Percentiles rank a stretch among this genome's conserved stretches.
Conservation (phyloP, 2,329 filamentous ascomycete genomes). For the Monosporascus sp. region DNA sequence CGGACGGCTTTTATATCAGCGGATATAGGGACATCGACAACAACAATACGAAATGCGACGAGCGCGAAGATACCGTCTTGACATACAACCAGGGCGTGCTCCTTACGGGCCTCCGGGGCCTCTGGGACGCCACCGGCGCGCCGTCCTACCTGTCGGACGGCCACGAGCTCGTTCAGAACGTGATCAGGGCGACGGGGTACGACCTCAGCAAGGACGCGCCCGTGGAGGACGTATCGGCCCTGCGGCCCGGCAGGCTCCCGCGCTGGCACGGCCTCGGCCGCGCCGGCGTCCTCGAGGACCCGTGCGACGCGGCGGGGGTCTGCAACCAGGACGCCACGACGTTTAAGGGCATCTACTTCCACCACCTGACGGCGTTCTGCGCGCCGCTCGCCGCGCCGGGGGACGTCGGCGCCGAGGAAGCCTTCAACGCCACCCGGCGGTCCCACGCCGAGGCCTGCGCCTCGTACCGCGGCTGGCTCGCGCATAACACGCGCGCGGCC, state of each 20-base stretch:
- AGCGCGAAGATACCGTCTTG: conserved; percentile 82
- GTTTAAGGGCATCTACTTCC: conserved; percentile 94
- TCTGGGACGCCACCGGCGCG: conserved; percentile 76
- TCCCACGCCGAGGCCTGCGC: conserved; percentile 58
- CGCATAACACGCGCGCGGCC: conserved; percentile 71
- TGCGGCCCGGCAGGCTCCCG: conserved; percentile 34
- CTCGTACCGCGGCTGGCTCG: conserved; percentile 69
- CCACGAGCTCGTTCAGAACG: conserved; percentile 67
- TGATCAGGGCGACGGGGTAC: conserved; percentile 78
- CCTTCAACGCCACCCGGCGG: conserved; percentile 22
- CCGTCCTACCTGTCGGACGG: conserved; percentile 69
- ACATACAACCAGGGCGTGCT: conserved; percentile 95
- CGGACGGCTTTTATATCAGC: conserved; percentile 83
- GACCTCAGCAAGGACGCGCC: conserved; percentile 38
- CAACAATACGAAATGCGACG: conserved; percentile 70
- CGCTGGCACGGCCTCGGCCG: conserved; percentile 73
- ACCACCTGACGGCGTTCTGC: conserved; percentile 79
- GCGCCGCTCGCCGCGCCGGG: conserved; percentile 47
- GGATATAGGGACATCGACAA: conserved; percentile 54
- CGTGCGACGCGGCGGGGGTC: conserved; percentile 66
- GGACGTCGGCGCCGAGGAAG: conserved; percentile 20
- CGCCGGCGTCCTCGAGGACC: conserved; percentile 76
- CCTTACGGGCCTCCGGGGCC: conserved; percentile 71
- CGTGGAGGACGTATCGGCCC: conserved; percentile 33
- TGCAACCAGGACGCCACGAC: conserved; percentile 84